Conservation (phyloP, 345 rosid genomes). For the Eucalyptus virginea region DNA sequence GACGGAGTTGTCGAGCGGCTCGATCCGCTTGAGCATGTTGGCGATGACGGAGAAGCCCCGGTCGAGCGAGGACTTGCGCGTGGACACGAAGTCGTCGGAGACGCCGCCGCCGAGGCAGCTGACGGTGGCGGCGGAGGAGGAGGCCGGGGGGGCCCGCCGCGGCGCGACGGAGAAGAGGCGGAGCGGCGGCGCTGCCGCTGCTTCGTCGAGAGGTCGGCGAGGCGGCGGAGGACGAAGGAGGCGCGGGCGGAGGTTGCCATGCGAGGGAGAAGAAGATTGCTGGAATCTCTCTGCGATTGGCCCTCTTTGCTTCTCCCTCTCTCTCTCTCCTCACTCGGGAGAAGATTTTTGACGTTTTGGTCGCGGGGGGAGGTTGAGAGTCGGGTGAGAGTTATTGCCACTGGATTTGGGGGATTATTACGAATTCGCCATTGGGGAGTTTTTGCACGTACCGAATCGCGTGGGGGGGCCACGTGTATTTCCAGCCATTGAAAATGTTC, state of each 20-base stretch:
- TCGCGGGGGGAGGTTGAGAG: background rate
- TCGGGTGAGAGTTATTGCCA: background rate
- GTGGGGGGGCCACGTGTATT: background rate
- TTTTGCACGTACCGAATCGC: background rate
- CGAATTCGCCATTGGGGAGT: background rate
- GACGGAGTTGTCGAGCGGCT: conserved; percentile 68
- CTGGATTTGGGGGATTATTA: background rate
- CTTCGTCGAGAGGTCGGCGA: background rate
- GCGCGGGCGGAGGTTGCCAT: background rate
- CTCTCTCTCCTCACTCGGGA: background rate
- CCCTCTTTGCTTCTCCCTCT: background rate
- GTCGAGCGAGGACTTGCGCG: conserved; percentile 55
- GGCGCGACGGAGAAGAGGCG: background rate
- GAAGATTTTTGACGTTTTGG: background rate
- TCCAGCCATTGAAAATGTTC: background rate
- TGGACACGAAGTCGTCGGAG: conserved; percentile 70
- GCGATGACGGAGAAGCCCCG: conserved; percentile 72
- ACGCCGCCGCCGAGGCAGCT: conserved; percentile 60
- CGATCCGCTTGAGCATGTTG: conserved; percentile 63
- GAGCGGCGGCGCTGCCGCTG: background rate
- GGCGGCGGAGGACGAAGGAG: background rate
- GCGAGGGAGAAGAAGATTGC: background rate
- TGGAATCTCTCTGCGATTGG: background rate
- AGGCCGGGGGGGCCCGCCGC: background rate
- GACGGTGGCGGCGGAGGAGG: conserved; percentile 10